Evolutionary conservation across 2,329 filamentous ascomycete genomes (phyloP).

Genomic region (Diplodia mutila): DNA sequence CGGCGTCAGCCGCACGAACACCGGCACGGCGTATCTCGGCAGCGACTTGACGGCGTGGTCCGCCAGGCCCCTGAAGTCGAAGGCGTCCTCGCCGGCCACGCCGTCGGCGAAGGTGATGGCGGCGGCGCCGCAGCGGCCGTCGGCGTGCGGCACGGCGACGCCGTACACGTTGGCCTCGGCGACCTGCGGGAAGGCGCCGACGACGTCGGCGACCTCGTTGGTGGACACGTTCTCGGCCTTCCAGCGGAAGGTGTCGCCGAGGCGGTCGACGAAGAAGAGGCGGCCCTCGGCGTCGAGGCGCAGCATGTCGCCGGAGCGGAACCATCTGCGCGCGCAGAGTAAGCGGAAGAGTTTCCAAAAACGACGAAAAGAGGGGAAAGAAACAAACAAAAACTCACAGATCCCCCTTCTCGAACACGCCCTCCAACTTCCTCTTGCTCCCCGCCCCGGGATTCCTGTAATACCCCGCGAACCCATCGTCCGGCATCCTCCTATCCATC

Average conservation of each 20-base stretch:
- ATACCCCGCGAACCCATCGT: slow-evolving; percentile 34
- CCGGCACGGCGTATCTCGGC: slow-evolving; percentile 52
- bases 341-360: background rate
- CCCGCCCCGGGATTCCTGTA: slow-evolving; percentile 42
- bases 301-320: slow-evolving; percentile 54
- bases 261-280: slow-evolving; percentile 55
- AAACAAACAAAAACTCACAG: slow-evolving; percentile 35
- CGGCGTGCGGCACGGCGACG: slow-evolving; percentile 50
- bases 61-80: slow-evolving; percentile 43
- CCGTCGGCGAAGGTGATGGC: slow-evolving; percentile 43
- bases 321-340: slow-evolving; percentile 39
- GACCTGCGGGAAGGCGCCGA: slow-evolving; percentile 50
- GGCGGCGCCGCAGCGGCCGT: slow-evolving; percentile 59
- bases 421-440: slow-evolving; percentile 35
- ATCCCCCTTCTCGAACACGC: slow-evolving; percentile 45
- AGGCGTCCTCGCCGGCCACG: slow-evolving; percentile 34
- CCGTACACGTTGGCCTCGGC: slow-evolving; percentile 57
- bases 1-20: slow-evolving; percentile 47
- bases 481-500: slow-evolving; percentile 36
- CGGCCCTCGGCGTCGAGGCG: slow-evolving; percentile 49
- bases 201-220: slow-evolving; percentile 51
- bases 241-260: slow-evolving; percentile 56
- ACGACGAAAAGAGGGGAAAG: too few species aligned
- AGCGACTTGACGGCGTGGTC: slow-evolving; percentile 44
- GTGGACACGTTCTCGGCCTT: slow-evolving; percentile 56